phyloP scores from a whole-genome alignment of 1,284 basidiomycete genomes.

The Flammula alnicola region DNA sequence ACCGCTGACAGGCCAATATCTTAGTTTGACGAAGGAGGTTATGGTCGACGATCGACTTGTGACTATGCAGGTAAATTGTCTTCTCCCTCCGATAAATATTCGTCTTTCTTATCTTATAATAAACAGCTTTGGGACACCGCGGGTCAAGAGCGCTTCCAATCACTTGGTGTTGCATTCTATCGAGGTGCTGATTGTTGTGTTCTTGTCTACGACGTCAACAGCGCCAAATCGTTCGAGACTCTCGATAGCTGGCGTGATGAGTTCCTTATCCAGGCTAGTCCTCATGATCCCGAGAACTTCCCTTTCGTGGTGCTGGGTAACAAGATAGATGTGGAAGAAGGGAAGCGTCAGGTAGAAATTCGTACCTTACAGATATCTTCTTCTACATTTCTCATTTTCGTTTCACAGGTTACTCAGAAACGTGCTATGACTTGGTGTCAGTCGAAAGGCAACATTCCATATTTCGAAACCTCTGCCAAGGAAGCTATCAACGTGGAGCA shows the following conservation, averaged over 20 bases:
- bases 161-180: constrained; percentile 98
- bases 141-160: constrained; percentile 99
- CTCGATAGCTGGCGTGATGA: constrained; percentile 98
- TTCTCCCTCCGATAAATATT: background rate
- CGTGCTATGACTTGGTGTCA: constrained; percentile 99
- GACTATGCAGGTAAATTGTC: constrained; percentile 88
- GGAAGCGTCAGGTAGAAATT: constrained; percentile 87
- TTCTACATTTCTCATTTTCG: background rate
- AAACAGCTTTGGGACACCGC: constrained; percentile 97
- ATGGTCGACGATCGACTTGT: constrained; percentile 98
- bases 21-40: constrained; percentile 95
- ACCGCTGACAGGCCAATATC: constrained; percentile 14
- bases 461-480: constrained; percentile 99
- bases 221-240: constrained; percentile 97
- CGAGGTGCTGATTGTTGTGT: constrained; percentile 99
- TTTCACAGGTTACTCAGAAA: constrained; percentile 91
- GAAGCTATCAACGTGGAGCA: constrained; percentile 99
- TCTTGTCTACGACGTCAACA: constrained; percentile 99
- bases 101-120: constrained; percentile 9
- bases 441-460: constrained; percentile 99
- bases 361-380: background rate
- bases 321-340: constrained; percentile 99
- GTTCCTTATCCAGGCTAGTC: constrained; percentile 97
- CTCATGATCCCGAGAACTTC: constrained; percentile 99
- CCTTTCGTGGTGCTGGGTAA: constrained; percentile 98